Evolutionary conservation across 495 filamentous ascomycete species (phyloP).

Genomic region (Elaphomyces granulatus): DNA sequence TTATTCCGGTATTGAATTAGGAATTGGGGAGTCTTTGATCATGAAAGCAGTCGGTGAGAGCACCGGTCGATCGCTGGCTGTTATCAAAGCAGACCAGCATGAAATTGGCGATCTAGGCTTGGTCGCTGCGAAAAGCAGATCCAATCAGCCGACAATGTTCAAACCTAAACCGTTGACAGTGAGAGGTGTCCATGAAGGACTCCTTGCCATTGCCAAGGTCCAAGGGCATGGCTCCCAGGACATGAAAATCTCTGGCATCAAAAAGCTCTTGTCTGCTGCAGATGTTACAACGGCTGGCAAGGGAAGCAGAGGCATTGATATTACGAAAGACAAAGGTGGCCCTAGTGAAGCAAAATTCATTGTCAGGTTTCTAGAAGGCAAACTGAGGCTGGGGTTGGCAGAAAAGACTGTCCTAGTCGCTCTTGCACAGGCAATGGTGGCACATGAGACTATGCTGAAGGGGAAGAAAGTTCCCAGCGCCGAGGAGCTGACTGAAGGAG

Average conservation of each 20-base stretch:
- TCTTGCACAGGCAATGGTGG: slow-evolving; percentile 73
- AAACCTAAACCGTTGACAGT: slow-evolving; percentile 87
- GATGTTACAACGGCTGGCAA: slow-evolving; percentile 58
- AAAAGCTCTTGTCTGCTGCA: slow-evolving; percentile 79
- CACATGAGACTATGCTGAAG: slow-evolving; percentile 58
- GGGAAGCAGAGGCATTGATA: slow-evolving; percentile 56
- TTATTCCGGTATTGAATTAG: slow-evolving; percentile 88
- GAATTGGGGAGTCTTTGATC: slow-evolving; percentile 92
- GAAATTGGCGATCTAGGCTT: slow-evolving; percentile 91
- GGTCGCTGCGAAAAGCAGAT: slow-evolving; percentile 87
- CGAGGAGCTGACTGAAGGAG: slow-evolving; percentile 65
- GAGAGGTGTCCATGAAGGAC: slow-evolving; percentile 68
- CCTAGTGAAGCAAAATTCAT: slow-evolving; percentile 91
- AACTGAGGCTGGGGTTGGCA: slow-evolving; percentile 77
- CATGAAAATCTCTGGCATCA: slow-evolving; percentile 85
- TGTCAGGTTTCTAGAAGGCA: slow-evolving; percentile 85
- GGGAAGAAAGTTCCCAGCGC: slow-evolving; percentile 53
- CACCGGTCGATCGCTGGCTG: slow-evolving; percentile 69
- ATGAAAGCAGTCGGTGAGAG: slow-evolving; percentile 97
- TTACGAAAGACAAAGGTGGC: slow-evolving; percentile 84
- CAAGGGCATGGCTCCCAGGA: slow-evolving; percentile 79
- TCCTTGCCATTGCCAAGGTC: slow-evolving; percentile 77
- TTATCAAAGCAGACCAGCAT: slow-evolving; percentile 88
- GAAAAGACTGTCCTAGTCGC: slow-evolving; percentile 85
- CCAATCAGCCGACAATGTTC: slow-evolving; percentile 93